Base-by-base conservation (phyloP, 176 grass and related monocot species). In the Poa pratensis region DNA sequence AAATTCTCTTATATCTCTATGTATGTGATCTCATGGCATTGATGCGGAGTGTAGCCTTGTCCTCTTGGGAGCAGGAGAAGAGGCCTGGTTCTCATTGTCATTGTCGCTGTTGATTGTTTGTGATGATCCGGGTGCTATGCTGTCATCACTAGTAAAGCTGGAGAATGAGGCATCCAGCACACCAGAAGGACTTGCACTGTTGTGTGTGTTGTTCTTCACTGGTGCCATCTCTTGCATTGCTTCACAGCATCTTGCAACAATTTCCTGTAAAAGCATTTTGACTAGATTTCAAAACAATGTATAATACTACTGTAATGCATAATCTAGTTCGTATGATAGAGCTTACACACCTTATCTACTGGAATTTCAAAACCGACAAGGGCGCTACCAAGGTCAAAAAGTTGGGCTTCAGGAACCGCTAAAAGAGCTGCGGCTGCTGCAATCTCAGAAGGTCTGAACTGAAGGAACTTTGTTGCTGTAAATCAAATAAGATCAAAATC, bases 401-500 rank as follows among this genome's bases (percentile, higher is more conserved):
- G 78, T 39, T 66, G 53, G 37, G 26, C 73, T 59, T 92, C 91
- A 71, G 37, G 72, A 76, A 80, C 69, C 11, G 57, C 87, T 20
- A 70, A 82, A 27, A 95, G 77, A 45, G 84, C 83, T 30, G 84
- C 80, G 17, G 93, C 95, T 45, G 95, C 89, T 16, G 93, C 89
- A 42, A 93, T 82, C 87, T 95, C 95, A 24, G 93, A 98, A 43
- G 95, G 92, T 67, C 76, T 92, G 80, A 93, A 98, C 15, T 83
- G 71, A 46, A 98, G 80, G 83, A 98, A 93, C 83, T 87, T 81
- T 23, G 73, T 92, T 78, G 37, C 95, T 98, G 91, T 70, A 30
- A 88, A 91, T 83, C 69, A 79, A 30, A 67, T 17, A 20, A 24
- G n/a, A 71, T 20, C 22, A 23, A 35, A 42, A 43, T 17, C 61